Evolutionary conservation across 768 basidiomycete genomes (phyloP), one percentile per base, ranked within the genome.

Genomic region (Leccinum broughii): DNA sequence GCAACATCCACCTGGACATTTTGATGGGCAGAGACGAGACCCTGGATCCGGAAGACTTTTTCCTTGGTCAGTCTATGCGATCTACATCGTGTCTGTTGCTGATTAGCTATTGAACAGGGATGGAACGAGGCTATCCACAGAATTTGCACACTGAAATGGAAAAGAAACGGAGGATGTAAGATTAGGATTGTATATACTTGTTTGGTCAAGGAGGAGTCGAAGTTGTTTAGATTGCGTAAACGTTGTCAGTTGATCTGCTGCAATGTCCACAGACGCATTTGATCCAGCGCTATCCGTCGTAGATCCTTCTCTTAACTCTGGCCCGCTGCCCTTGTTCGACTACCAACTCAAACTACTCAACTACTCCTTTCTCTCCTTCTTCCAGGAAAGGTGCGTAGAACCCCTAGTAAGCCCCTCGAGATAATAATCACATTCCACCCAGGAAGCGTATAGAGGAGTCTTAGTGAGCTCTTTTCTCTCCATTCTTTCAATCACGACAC

Each of bases 1-100:
- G 87, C 11, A 97, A 98, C 76, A 70, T 98, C 41, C 89, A 92
- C 64, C 84, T 95, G 28, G 96, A 99, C 72, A 92, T 98, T 66
- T 76, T 99, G 59, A 91, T 92, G 86, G 96, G 96, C 51, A 86
- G 89, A 41, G 96, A 99, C 69, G 93, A 97, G 74, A 80, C 76
- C 24, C 80, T 99, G 57, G 88, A 89, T 28, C 82, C 87, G 4
- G 76, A 77, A 2, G 96, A 98, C 70, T 81, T 96, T 65, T 91
- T 98, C 79, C 79, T 83, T 41, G 87, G 94, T 87, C 66, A 50
- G 84, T 75, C 39, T 56, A 24, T 51, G 37, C 28, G 41, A n/a
- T 22, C 53, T 26, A 52, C 44, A 51, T 11, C 28, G 37, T 17
- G 53, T 61, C 34, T 54, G 56, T 13, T 60, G 6, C 55, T 64